phyloP scores from a whole-genome alignment of 2,329 filamentous ascomycete species.

The Aspergillus flavus region DNA sequence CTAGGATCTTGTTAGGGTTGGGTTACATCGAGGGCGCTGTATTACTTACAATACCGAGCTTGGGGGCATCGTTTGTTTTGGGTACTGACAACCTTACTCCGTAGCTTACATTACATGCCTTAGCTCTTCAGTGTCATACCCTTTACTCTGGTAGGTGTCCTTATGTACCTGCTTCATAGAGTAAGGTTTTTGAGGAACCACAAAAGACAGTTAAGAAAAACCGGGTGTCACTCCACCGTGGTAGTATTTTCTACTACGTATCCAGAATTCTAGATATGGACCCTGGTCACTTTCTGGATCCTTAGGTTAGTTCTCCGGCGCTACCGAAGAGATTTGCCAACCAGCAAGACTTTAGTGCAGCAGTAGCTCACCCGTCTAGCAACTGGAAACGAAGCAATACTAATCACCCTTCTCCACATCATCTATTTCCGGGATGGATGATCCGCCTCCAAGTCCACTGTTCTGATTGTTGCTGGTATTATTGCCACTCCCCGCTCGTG shows the following conservation, averaged over 20 bases:
- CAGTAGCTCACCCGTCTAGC: conserved; percentile 7
- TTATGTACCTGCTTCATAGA: not conserved
- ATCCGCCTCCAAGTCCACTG: conserved; percentile 1
- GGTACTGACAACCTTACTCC: not conserved
- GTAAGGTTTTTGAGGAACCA: too few species aligned
- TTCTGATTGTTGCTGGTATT: conserved; percentile 1
- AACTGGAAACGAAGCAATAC: conserved; percentile 15
- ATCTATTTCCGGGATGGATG: conserved; percentile 1
- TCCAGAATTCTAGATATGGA: not conserved
- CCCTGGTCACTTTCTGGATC: not conserved
- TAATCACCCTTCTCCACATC: conserved; percentile 16
- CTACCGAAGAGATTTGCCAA: not conserved
- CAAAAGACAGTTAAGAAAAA: not conserved
- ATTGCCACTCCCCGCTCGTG: conserved; percentile 14
- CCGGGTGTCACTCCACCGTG: not conserved
- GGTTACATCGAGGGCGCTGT: not conserved
- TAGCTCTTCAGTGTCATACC: not conserved
- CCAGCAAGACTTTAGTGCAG: conserved; percentile 7
- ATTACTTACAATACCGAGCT: not conserved
- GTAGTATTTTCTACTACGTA: not conserved
- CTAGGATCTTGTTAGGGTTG: not conserved
- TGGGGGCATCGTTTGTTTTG: not conserved
- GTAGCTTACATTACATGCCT: not conserved
- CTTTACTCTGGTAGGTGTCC: not conserved
- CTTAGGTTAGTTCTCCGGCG: not conserved